phyloP scores from a whole-genome alignment of 2,329 filamentous ascomycete genomes.

The Aspergillus ustus region DNA sequence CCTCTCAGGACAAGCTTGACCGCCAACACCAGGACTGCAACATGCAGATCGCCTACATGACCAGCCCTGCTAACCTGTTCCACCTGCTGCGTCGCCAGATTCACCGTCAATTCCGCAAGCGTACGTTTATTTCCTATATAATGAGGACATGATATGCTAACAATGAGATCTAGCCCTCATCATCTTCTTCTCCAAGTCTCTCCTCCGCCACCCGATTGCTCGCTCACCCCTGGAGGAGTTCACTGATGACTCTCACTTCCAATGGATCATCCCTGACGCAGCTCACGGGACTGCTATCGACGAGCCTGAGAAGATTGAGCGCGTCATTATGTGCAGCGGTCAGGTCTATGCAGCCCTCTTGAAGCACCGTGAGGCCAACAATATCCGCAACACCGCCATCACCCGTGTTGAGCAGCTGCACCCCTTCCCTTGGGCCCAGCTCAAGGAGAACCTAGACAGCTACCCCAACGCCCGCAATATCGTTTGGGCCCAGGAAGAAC shows the following conservation, averaged over 20 bases:
- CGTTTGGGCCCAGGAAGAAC: constrained; percentile 97
- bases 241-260: constrained; percentile 87
- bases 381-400: constrained; percentile 87
- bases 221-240: constrained; percentile 92
- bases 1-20: constrained; percentile 82
- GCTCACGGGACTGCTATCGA: constrained; percentile 79
- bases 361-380: constrained; percentile 87
- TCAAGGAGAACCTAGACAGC: constrained; percentile 93
- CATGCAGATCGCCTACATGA: constrained; percentile 98
- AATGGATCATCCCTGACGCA: constrained; percentile 92
- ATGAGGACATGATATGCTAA: constrained; percentile 21
- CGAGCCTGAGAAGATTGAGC: constrained; percentile 83
- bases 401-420: constrained; percentile 97
- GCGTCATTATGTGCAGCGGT: constrained; percentile 90
- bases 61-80: constrained; percentile 94
- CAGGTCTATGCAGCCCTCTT: constrained; percentile 90
- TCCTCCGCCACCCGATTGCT: constrained; percentile 90
- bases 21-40: constrained; percentile 99
- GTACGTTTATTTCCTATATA: constrained; percentile 59
- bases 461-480: constrained; percentile 98
- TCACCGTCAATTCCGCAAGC: constrained; percentile 99
- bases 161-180: constrained; percentile 68
- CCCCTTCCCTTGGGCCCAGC: constrained; percentile 97
- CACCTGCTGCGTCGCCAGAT: constrained; percentile 96
- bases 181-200: constrained; percentile 97